phyloP scores from a whole-genome alignment of 163 green algal genomes.

The Volvox carteri region DNA sequence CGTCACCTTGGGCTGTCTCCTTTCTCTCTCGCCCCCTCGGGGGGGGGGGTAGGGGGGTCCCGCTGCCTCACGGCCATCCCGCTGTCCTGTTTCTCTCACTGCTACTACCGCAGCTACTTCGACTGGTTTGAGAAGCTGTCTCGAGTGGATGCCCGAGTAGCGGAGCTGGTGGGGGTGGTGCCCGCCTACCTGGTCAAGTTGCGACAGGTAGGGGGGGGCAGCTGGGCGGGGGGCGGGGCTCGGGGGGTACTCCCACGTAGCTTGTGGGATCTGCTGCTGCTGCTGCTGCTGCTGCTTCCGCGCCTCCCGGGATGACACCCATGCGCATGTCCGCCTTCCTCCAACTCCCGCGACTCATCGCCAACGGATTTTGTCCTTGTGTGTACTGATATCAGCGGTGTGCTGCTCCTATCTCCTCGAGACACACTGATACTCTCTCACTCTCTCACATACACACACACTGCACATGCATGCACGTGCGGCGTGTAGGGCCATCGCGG shows the following conservation, averaged over 20 bases:
- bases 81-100: no score
- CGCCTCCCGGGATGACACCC: neutral
- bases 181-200: slow-evolving; percentile 52
- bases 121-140: slow-evolving; percentile 55
- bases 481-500: slow-evolving; percentile 21
- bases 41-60: no score
- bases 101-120: slow-evolving; percentile 51
- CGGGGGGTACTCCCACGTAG: no score
- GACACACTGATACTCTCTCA: neutral
- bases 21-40: no score
- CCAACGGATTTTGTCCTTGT: neutral
- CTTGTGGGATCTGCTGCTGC: no score
- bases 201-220: slow-evolving; percentile 10
- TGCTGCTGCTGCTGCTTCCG: neutral
- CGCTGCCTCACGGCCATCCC: no score
- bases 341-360: no score
- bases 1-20: no score
- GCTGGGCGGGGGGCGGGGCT: neutral
- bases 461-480: neutral
- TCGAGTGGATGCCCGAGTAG: slow-evolving; percentile 43
- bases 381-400: neutral
- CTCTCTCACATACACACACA: neutral
- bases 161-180: slow-evolving; percentile 62
- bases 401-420: neutral
- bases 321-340: neutral